phyloP scores from a whole-genome alignment of 2,329 filamentous ascomycete species.

The Diaporthe citriasiana region DNA sequence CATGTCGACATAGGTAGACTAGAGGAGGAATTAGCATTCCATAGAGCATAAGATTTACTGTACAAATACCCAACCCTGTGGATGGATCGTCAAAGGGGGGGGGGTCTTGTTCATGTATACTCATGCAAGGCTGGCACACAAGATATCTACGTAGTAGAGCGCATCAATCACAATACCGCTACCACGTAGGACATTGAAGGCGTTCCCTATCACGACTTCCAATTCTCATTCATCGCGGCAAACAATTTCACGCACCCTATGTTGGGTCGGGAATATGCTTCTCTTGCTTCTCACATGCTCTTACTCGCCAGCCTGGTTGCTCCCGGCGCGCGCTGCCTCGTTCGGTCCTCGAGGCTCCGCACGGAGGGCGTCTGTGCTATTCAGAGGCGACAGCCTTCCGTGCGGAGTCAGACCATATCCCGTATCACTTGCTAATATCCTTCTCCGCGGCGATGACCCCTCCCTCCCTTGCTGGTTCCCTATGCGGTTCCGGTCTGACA shows the following conservation, averaged over 20 bases:
- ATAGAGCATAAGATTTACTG: slow-evolving; percentile 34
- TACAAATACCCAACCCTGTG: slow-evolving; percentile 7
- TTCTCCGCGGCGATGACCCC: background rate
- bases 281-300: background rate
- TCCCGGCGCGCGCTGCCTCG: slow-evolving; percentile 12
- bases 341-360: slow-evolving; percentile 7
- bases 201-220: background rate
- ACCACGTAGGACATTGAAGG: background rate
- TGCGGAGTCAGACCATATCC: slow-evolving; percentile 6
- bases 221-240: background rate
- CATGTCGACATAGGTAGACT: slow-evolving; percentile 33
- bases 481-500: background rate
- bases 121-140: background rate
- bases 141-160: background rate
- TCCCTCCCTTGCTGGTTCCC: background rate
- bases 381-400: background rate
- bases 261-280: background rate
- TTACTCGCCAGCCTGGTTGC: slow-evolving; percentile 1
- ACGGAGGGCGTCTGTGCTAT: slow-evolving; percentile 13
- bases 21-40: slow-evolving; percentile 29
- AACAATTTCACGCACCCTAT: background rate
- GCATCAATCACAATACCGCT: background rate
- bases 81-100: background rate
- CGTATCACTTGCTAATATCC: background rate
- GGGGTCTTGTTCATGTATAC: background rate